Evolutionary conservation across 2,329 filamentous ascomycete genomes (phyloP).

Genomic region (Colletotrichum phormii): DNA sequence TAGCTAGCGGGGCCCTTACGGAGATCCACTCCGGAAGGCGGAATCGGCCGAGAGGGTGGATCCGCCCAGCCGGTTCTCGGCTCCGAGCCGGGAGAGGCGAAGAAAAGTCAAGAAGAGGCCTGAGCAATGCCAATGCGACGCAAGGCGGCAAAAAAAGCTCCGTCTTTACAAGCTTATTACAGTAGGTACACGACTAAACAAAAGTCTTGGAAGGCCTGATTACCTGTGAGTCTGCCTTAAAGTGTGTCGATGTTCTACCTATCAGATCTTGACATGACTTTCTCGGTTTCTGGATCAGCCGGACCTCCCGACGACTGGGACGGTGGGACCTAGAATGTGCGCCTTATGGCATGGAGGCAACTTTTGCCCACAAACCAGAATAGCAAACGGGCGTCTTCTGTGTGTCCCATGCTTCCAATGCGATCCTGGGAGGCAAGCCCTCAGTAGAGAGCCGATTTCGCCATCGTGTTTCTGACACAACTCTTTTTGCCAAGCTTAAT

Average conservation of each 20-base stretch:
- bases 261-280: neutral
- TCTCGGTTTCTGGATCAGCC: neutral
- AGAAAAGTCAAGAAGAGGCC: neutral
- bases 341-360: constrained; percentile 1
- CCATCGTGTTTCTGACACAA: constrained; percentile 6
- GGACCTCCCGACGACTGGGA: neutral
- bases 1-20: neutral
- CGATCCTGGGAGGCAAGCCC: neutral
- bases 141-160: constrained; percentile 7
- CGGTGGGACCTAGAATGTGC: neutral
- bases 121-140: neutral
- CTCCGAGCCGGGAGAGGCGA: neutral
- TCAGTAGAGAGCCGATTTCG: neutral
- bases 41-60: constrained; percentile 10
- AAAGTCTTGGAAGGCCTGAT: neutral
- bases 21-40: neutral
- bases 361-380: neutral
- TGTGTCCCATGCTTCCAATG: neutral
- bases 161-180: neutral
- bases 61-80: neutral
- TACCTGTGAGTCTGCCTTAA: neutral
- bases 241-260: neutral
- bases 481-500: constrained; percentile 28
- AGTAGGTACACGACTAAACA: no score
- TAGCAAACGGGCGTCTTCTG: constrained; percentile 5